phyloP scores from a whole-genome alignment of 2,329 filamentous ascomycete genomes.

The Chaetomiaceae sp. region DNA sequence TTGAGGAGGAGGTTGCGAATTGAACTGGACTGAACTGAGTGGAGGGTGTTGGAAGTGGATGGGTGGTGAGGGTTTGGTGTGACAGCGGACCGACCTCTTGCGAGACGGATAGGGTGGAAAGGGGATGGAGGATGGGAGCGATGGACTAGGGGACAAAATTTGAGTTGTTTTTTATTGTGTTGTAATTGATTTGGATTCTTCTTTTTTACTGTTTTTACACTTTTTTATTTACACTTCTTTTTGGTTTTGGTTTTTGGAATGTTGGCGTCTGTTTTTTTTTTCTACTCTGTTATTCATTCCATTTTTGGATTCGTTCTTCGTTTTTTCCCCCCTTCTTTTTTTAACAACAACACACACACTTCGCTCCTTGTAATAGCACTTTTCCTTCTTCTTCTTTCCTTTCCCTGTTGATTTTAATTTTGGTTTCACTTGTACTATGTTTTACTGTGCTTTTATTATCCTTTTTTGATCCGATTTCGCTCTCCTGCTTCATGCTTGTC shows the following conservation, averaged over 20 bases:
- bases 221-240: no score
- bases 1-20: conserved; percentile 61
- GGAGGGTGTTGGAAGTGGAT: no score
- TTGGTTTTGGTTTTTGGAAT: no score
- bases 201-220: no score
- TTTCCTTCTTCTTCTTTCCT: no score
- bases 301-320: not conserved
- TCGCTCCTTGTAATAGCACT: conserved; percentile 23
- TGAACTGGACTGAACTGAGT: no score
- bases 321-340: conserved; percentile 4
- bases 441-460: conserved; percentile 1
- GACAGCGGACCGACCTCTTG: no score
- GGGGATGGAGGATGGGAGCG: conserved; percentile 6
- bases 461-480: not conserved
- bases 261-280: no score
- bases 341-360: conserved; percentile 1
- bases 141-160: conserved; percentile 6
- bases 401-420: no score
- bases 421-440: conserved; percentile 17
- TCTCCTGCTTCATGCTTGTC: conserved; percentile 5
- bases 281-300: no score
- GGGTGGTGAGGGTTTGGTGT: no score
- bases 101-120: no score
- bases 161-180: conserved; percentile 1
- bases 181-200: not conserved